Percentiles rank a stretch among this genome's conserved stretches.
Conservation (phyloP, 371 early-diverging fungal genomes). For the Syncephalastrum racemosum region DNA sequence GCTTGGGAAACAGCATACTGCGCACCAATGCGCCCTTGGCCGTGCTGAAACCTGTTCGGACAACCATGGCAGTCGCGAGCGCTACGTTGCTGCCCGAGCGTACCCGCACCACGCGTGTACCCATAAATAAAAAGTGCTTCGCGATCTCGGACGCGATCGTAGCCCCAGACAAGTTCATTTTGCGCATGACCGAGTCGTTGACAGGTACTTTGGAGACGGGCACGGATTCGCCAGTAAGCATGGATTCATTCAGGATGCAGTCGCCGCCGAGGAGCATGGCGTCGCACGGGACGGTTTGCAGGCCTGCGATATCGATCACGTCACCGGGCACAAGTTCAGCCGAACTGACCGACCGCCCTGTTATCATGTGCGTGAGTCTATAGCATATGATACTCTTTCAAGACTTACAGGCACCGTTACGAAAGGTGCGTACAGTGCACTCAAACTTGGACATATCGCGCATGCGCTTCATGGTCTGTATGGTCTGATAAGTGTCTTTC, state of each 20-base stretch:
- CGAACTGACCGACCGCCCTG: conserved; percentile 64
- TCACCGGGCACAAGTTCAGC: conserved; percentile 96
- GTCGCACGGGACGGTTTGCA: conserved; percentile 91
- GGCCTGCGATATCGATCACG: conserved; percentile 79
- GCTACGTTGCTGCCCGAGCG: conserved; percentile 44
- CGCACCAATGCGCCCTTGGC: conserved; percentile 95
- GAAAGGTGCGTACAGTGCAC: conserved; percentile 76
- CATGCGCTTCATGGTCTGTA: conserved; percentile 73
- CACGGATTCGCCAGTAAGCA: conserved; percentile 95
- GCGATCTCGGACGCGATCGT: conserved; percentile 71
- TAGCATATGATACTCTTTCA: neutral
- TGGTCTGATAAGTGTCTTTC: neutral
- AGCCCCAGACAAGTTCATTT: conserved; percentile 71
- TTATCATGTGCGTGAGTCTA: neutral
- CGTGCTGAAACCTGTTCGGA: conserved; percentile 97
- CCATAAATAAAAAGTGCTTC: conserved; percentile 86
- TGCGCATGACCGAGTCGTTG: conserved; percentile 65
- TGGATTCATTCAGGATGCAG: conserved; percentile 97
- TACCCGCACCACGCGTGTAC: conserved; percentile 91
- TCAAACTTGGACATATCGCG: conserved; percentile 85
- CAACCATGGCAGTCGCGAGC: conserved; percentile 78
- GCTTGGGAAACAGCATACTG: conserved; percentile 95
- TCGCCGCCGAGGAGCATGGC: conserved; percentile 94
- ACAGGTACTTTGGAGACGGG: conserved; percentile 81
- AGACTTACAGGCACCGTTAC: conserved; percentile 66